These are phyloP conservation scores for Brasenia schreberi DNA, from an alignment of 164 flowering plant species.

Conservation along the genomic window DNA sequence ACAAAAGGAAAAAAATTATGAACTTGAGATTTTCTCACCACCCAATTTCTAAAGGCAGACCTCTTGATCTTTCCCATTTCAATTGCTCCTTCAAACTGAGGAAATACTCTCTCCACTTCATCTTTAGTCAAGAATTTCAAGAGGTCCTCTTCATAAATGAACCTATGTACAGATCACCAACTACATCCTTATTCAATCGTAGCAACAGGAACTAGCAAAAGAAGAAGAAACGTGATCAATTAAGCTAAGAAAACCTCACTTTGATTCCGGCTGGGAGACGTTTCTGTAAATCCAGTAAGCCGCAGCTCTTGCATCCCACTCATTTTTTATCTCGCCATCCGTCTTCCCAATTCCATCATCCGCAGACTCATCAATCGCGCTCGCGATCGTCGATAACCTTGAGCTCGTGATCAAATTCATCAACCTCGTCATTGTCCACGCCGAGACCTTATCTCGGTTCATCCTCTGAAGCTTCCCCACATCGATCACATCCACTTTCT, in stretches of 20 bases:
- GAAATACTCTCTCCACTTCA: constrained; percentile 43
- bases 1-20: no score
- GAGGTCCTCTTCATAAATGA: constrained; percentile 63
- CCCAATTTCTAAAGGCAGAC: constrained; percentile 52
- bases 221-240: no score
- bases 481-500: constrained; percentile 14
- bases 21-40: constrained; percentile 26
- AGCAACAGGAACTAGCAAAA: no score
- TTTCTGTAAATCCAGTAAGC: constrained; percentile 49
- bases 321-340: constrained; percentile 32
- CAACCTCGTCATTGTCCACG: constrained; percentile 34
- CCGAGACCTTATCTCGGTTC: constrained; percentile 19
- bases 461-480: constrained; percentile 30
- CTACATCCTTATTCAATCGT: not conserved
- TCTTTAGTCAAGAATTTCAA: constrained; percentile 49
- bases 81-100: constrained; percentile 51
- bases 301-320: constrained; percentile 31
- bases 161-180: constrained; percentile 20
- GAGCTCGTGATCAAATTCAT: constrained; percentile 17
- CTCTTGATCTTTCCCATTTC: constrained; percentile 55
- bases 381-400: constrained; percentile 29
- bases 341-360: not conserved
- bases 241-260: constrained; percentile 19
- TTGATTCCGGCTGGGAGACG: constrained; percentile 40
- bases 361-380: constrained; percentile 20